Conservation (phyloP, 1,139 yeast species). For the Taiozyma sp. region DNA sequence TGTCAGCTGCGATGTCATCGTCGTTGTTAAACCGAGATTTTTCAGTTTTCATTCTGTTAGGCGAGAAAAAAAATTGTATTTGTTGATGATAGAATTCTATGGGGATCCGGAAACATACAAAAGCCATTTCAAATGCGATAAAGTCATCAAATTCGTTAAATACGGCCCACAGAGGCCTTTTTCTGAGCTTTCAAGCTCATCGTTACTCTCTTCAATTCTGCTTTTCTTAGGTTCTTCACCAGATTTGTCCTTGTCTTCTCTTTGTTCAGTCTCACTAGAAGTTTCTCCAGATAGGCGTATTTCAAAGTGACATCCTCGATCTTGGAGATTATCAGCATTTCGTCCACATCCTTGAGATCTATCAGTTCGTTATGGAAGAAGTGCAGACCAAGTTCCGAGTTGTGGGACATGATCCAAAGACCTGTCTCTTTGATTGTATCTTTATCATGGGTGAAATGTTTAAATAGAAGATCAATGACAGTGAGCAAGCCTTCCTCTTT, state of each 20-base stretch:
- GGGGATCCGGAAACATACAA: background rate
- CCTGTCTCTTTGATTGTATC: constrained; percentile 38
- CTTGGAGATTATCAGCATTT: constrained; percentile 7
- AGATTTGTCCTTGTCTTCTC: constrained; percentile 7
- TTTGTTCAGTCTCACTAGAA: constrained; percentile 8
- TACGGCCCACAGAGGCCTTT: background rate
- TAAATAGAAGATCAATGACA: constrained; percentile 30
- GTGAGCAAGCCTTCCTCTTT: constrained; percentile 25
- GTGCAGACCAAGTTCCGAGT: constrained; percentile 36
- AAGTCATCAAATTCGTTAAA: background rate
- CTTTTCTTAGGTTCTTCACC: constrained; percentile 7
- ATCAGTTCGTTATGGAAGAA: constrained; percentile 31
- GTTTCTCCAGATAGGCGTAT: constrained; percentile 9
- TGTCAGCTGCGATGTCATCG: background rate
- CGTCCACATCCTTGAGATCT: constrained; percentile 13
- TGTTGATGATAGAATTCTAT: background rate
- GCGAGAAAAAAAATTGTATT: background rate
- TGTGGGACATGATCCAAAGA: constrained; percentile 36
- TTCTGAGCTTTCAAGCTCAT: background rate
- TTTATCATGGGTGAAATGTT: constrained; percentile 26
- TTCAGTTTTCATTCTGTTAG: background rate
- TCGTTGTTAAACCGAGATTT: background rate
- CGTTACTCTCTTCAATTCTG: constrained; percentile 3
- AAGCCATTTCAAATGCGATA: background rate
- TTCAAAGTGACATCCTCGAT: constrained; percentile 11